Evolutionary conservation across 345 rosid species (phyloP).

Genomic region (Brassica juncea): DNA sequence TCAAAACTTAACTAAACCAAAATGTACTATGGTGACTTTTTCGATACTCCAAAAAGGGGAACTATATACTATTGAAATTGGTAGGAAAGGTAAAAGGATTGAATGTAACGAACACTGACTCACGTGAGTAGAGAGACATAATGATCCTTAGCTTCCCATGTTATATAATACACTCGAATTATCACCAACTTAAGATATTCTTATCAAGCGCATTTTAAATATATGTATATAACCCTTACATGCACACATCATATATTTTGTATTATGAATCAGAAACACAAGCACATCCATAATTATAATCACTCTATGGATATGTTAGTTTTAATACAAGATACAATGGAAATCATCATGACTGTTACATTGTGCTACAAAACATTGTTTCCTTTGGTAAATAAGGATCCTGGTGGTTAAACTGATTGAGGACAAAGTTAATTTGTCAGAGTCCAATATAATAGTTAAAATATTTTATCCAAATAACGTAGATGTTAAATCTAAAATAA

Average conservation of each 20-base stretch:
- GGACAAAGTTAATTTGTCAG: not conserved
- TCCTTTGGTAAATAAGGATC: not conserved
- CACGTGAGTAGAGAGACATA: constrained; percentile 40
- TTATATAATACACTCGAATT: constrained; percentile 16
- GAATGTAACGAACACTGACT: constrained; percentile 33
- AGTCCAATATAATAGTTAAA: not conserved
- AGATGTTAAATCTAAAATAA: not conserved
- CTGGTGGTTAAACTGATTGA: not conserved
- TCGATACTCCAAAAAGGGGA: not conserved
- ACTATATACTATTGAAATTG: constrained; percentile 13
- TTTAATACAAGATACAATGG: constrained; percentile 26
- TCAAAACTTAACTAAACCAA: not conserved
- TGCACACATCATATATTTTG: not conserved
- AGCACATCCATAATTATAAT: constrained; percentile 20
- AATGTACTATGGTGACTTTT: not conserved
- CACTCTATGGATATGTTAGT: constrained; percentile 36
- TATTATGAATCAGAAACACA: constrained; percentile 19
- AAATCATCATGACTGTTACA: constrained; percentile 25
- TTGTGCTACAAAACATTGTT: not conserved
- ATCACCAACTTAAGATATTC: constrained; percentile 32
- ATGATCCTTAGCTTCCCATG: constrained; percentile 30
- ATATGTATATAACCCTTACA: not conserved
- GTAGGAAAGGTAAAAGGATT: constrained; percentile 18
- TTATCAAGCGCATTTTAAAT: constrained; percentile 28
- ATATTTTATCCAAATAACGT: not conserved